Evolutionary conservation across 257 asterid species (phyloP).

Genomic region (Nicotiana benthamiana): DNA sequence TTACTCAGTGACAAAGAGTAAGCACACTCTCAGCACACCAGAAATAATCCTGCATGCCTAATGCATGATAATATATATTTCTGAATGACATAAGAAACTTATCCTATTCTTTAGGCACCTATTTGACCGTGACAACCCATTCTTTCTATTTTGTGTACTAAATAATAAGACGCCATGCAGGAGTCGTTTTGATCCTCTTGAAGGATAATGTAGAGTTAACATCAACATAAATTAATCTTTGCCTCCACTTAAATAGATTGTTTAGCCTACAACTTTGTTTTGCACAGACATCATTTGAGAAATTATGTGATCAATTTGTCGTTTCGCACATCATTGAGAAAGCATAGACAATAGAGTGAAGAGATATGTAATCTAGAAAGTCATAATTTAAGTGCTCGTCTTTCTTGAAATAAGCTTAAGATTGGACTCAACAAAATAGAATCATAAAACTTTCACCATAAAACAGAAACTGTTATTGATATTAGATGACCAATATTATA

Average conservation of each 20-base stretch:
- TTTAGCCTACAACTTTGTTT: not conserved
- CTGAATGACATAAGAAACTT: too few species aligned
- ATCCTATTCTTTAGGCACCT: too few species aligned
- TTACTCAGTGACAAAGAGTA: conserved; percentile 61
- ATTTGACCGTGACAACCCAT: too few species aligned
- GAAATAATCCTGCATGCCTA: not conserved
- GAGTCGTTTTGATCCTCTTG: not conserved
- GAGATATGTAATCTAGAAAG: not conserved
- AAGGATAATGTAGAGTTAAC: not conserved
- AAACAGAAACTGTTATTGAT: not conserved
- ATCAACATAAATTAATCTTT: not conserved
- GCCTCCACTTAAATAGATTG: not conserved
- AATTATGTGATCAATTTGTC: not conserved
- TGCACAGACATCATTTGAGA: not conserved
- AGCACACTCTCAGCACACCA: conserved; percentile 10
- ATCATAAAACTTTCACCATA: not conserved
- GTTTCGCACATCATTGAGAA: not conserved
- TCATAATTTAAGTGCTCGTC: not conserved
- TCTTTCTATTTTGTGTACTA: too few species aligned
- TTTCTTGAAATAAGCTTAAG: not conserved
- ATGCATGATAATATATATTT: not conserved
- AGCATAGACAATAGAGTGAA: not conserved
- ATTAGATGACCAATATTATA: too few species aligned
- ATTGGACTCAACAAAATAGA: not conserved
- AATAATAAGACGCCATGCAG: too few species aligned